Evolutionary conservation across 345 rosid species (phyloP), one percentile per base, ranked within the genome.

Genomic region (Trapa bicornis): DNA sequence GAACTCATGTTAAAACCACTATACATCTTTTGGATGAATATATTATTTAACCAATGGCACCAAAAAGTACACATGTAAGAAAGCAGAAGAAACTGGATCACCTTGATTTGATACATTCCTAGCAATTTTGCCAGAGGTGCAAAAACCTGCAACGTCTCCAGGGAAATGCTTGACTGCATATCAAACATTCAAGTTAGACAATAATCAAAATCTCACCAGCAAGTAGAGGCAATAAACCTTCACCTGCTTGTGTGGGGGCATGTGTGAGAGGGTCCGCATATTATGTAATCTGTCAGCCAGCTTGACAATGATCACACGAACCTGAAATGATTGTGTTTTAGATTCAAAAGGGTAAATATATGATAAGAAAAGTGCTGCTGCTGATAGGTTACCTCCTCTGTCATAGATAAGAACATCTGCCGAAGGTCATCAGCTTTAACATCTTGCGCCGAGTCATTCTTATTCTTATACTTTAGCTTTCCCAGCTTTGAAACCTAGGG

Each of bases 161-260:
- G 80, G 65, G 99, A 94, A 78, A 94, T 94, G 91, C 95, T 88
- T 82, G 84, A 86, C 99, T 94, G 97, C 69, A 80, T 2, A 71
- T 37, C 70, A 70, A 71, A 56, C 66, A 76, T 67, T 58, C 69
- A 69, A 38, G 65, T 81, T 33, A 58, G 38, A n/a, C 0, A 1
- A 32, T 3, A 9, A 58, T 15, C 38, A 12, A 54, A 22, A 8
- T 58, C 35, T 58, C 16, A 29, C 38, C 16, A 58, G 16, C 3
- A 2, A 9, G n/a, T 66, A 16, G 35, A 64, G 52, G 65, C 32
- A 66, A 50, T 69, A 50, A 66, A 70, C 54, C 47, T 11, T 11
- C 76, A 94, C 99, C 99, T 94, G 99, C 84, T 94, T 94, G 75
- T 84, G 96, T 2, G 81, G 85, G 77, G 99, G 99, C 99, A 94